Evolutionary conservation across 306 rosid genomes (phyloP), one percentile per base, ranked within the genome.

Genomic region (Oxytropis ochrocephala): DNA sequence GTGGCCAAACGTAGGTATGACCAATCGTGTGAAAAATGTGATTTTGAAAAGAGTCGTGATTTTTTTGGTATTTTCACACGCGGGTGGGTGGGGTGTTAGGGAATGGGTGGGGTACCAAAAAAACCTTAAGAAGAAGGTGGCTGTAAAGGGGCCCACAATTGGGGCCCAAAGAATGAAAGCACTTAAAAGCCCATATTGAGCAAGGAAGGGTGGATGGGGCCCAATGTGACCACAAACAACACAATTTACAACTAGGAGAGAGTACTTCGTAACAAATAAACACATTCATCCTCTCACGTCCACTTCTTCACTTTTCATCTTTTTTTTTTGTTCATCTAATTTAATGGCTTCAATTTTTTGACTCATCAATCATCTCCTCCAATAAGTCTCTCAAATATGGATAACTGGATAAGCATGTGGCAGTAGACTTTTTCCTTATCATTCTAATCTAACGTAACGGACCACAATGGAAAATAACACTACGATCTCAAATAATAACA

Each of bases 401-500:
- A 88, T 88, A 85, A 85, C 82, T 82, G 80, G 96, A 87, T 87
- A 87, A 85, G 91, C 81, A 70, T 84, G 76, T 80, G 78, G 58
- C 85, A 54, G 27, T 64, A 57, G 74, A 70, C 81, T 78, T 62
- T 59, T 75, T 57, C 68, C 18, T 53, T 62, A 80, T 85, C 83
- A 68, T 53, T 64, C 77, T 16, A 77, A n/a, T n/a, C n/a, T n/a
- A n/a, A n/a, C n/a, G n/a, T n/a, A n/a, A 64, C 78, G 84, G 81
- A 50, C 82, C 84, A 80, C 82, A 69, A 56, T 19, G 58, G 74
- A 60, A 77, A 78, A 76, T 68, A 82, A 81, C 79, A 54, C 41
- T 64, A 35, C 80, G 42, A 44, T 58, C 46, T 44, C 63, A 73
- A 74, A 81, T 73, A 78, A 73, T 77, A 57, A 11, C 42, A 61